Evolutionary conservation across 2,329 filamentous ascomycete species (phyloP), one percentile per base, ranked within the genome.

Genomic region (Trichoderma koningiopsis): DNA sequence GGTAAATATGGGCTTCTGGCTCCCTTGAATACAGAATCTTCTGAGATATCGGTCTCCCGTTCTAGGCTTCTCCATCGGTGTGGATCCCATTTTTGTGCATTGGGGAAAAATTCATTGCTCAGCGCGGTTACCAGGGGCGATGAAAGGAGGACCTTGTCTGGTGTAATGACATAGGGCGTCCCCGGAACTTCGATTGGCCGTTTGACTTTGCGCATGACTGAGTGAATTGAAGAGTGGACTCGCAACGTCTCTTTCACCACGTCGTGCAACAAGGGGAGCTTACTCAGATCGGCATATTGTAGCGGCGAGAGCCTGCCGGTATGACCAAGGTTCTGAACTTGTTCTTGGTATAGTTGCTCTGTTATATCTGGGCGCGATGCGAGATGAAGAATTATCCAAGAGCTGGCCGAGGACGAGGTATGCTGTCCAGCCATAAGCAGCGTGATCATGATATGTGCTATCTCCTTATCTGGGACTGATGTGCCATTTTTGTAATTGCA

Each of bases 391-490:
- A 96, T 86, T 75, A 96, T 94, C 92, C 93, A 96, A 47, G 92
- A 88, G 75, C 89, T 90, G 49, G 92, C 94, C 24, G 92, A 93
- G 4, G 93, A 93, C 2, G 92, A 95, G 2, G 92, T 94, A 83
- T 97, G 93, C 79, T 96, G 93, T 68, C 93, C 93, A 70, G 92
- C 93, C 93, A 97, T 96, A 71, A 97, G 88, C 27, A 97, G 86
- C 6, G 93, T 93, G 80, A 97, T 97, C 92, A 97, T 95, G 87
- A 96, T 95, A 81, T 96, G 91, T 27, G 93, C 93, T 70, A 96
- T 87, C 79, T 96, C 93, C 75, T 91, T 86, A 76, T 97, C 93
- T 19, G 93, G 91, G n/a, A 96, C 85, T 5, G 85, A 84, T 49
- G 84, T 89, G 33, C 33, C 33, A 14, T 35, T 35, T 5, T 35